Evolutionary conservation across 1,284 basidiomycete species (phyloP).

Genomic region (Moniliella sp.): DNA sequence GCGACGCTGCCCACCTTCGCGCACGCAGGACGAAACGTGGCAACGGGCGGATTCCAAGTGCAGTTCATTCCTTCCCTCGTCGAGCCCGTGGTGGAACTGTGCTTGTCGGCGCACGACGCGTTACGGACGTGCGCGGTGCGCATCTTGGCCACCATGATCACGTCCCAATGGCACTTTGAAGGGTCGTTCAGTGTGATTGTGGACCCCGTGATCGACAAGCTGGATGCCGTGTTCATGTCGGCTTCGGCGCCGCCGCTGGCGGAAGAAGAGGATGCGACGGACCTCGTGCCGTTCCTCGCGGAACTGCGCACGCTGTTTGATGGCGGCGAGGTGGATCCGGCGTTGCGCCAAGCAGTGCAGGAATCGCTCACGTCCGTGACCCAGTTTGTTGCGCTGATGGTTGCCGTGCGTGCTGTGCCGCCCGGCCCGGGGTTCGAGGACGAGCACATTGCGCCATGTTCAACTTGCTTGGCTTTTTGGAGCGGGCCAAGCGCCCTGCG

Average conservation of each 20-base stretch:
- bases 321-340: conserved; percentile 53
- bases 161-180: conserved; percentile 46
- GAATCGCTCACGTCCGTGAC: conserved; percentile 72
- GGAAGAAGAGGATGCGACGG: too few species aligned
- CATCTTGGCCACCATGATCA: conserved; percentile 84
- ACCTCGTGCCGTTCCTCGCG: conserved; percentile 83
- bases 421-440: conserved; percentile 39
- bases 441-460: conserved; percentile 80
- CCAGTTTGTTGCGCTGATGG: conserved; percentile 73
- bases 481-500: conserved; percentile 20
- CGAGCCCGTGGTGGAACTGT: conserved; percentile 71
- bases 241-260: too few species aligned
- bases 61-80: conserved; percentile 50
- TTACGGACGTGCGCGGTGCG: conserved; percentile 63
- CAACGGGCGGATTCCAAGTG: conserved; percentile 27
- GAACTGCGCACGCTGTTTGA: conserved; percentile 73
- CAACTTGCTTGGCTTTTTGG: conserved; percentile 36
- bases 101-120: conserved; percentile 79
- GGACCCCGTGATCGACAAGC: conserved; percentile 74
- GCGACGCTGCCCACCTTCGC: too few species aligned
- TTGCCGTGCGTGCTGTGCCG: conserved; percentile 63
- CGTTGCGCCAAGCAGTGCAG: conserved; percentile 54
- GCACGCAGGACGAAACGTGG: too few species aligned
- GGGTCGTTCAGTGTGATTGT: conserved; percentile 42
- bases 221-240: conserved; percentile 75